Evolutionary conservation across 106 monocot genomes (phyloP), one percentile per base, ranked within the genome.

Genomic region (Allium sativum): DNA sequence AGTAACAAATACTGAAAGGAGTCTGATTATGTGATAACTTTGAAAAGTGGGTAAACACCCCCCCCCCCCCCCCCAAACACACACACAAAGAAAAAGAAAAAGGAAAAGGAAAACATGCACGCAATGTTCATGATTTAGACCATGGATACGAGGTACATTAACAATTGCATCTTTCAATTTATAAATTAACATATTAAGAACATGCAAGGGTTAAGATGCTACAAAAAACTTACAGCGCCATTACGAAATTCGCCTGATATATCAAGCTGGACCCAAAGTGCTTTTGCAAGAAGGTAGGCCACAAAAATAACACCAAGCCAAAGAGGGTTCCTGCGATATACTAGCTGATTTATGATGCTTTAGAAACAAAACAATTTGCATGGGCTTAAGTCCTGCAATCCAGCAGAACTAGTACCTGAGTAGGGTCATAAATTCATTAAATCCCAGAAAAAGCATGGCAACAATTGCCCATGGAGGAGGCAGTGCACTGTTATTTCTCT

Each of bases 401-500:
- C 14, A 31, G 18, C 16, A 63, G 50, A 6, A 50, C 1, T 50
- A 22, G 20, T 79, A 96, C 96, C 90, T 84, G 48, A 96, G 65
- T 20, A 96, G 79, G 12, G 90, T 76, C 90, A 96, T 96, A 47
- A 96, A 88, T 63, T 96, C 96, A 63, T 96, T 96, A 74, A 96
- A 85, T 15, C 96, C 96, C 56, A 96, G 73, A 15, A 91, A 52
- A n/a, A 84, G 22, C 44, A 96, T 96, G 31, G 80, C 87, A 42
- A 72, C 80, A 48, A 96, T 80, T 17, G 96, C 91, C 96, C 91
- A 96, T 45, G 96, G 90, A 59, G 96, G 96, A 44, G 96, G 96
- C 45, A 96, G 63, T 91, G 84, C 82, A 80, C 84, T 96, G 72
- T 88, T 96, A 65, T 88, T 96, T 14, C 87, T 70, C 74, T 67